A percentile compares a stretch with the other conserved stretches of the same genome.
Evolutionary conservation across 2,329 filamentous ascomycete species (phyloP).

Genomic region (Emergomyces africanus): DNA sequence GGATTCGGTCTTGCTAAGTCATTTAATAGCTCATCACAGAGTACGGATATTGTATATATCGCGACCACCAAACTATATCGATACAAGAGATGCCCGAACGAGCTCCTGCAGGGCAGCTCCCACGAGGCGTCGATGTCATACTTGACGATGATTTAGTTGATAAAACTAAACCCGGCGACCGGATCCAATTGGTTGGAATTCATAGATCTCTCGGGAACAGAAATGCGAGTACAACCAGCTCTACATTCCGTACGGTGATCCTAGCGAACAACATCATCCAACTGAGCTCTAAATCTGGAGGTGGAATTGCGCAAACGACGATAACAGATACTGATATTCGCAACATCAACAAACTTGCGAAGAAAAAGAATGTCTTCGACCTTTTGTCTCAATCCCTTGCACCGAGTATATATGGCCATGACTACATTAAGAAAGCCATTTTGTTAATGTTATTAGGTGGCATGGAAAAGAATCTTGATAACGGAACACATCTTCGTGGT

Average conservation of each 20-base stretch:
- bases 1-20: background rate
- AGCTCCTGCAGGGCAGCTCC: constrained; percentile 87
- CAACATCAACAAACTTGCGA: constrained; percentile 96
- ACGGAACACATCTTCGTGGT: constrained; percentile 92
- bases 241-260: constrained; percentile 87
- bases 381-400: constrained; percentile 87
- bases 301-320: constrained; percentile 77
- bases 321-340: constrained; percentile 96
- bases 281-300: constrained; percentile 89
- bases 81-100: constrained; percentile 99
- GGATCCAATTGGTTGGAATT: constrained; percentile 93
- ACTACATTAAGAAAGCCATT: constrained; percentile 96
- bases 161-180: constrained; percentile 84
- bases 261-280: constrained; percentile 92
- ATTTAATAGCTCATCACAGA: constrained; percentile 62
- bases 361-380: constrained; percentile 88
- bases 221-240: constrained; percentile 80
- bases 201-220: constrained; percentile 90
- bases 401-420: constrained; percentile 92
- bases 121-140: constrained; percentile 89
- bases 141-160: constrained; percentile 95
- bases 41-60: constrained; percentile 89
- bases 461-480: constrained; percentile 97
- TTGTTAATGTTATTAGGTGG: constrained; percentile 88
- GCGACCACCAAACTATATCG: constrained; percentile 93